Evolutionary conservation across 2,329 filamentous ascomycete genomes (phyloP).

Genomic region (Aspergillus pseudoviridinutans): DNA sequence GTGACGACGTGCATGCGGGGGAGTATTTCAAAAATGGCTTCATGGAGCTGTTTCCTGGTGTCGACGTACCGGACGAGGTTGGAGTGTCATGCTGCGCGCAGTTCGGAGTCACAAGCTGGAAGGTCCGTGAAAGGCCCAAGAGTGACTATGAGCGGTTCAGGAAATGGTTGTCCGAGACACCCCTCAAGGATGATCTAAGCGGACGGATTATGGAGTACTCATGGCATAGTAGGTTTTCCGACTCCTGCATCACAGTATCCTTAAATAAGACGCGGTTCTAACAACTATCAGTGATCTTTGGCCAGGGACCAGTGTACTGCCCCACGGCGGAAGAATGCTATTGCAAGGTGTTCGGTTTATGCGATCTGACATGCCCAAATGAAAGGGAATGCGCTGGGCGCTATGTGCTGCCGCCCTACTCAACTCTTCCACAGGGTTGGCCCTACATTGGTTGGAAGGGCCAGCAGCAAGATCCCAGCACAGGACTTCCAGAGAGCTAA

Average conservation of each 20-base stretch:
- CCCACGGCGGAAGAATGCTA: slow-evolving; percentile 61
- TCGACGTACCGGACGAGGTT: slow-evolving; percentile 40
- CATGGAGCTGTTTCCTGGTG: slow-evolving; percentile 45
- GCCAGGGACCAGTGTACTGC: slow-evolving; percentile 56
- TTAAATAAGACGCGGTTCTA: slow-evolving; percentile 1
- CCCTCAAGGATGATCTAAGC: slow-evolving; percentile 46
- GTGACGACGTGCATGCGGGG: slow-evolving; percentile 46
- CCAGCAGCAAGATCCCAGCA: slow-evolving; percentile 31
- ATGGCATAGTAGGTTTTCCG: slow-evolving; percentile 52
- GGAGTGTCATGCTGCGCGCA: slow-evolving; percentile 54
- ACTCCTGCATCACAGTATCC: not conserved
- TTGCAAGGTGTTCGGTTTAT: slow-evolving; percentile 63
- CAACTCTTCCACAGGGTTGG: slow-evolving; percentile 60
- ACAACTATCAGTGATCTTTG: slow-evolving; percentile 52
- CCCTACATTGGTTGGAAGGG: slow-evolving; percentile 53
- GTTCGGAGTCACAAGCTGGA: slow-evolving; percentile 49
- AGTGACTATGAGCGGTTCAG: slow-evolving; percentile 48
- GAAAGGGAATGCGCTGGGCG: slow-evolving; percentile 51
- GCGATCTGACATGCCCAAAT: slow-evolving; percentile 42
- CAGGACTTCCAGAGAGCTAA: slow-evolving; percentile 29
- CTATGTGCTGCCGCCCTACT: slow-evolving; percentile 57
- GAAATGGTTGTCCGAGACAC: slow-evolving; percentile 48
- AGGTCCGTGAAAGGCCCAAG: slow-evolving; percentile 43
- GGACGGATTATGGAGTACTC: slow-evolving; percentile 56
- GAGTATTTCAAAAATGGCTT: slow-evolving; percentile 49